Conservation (phyloP, 176 grass and related monocot genomes). For the Zizania latifolia region DNA sequence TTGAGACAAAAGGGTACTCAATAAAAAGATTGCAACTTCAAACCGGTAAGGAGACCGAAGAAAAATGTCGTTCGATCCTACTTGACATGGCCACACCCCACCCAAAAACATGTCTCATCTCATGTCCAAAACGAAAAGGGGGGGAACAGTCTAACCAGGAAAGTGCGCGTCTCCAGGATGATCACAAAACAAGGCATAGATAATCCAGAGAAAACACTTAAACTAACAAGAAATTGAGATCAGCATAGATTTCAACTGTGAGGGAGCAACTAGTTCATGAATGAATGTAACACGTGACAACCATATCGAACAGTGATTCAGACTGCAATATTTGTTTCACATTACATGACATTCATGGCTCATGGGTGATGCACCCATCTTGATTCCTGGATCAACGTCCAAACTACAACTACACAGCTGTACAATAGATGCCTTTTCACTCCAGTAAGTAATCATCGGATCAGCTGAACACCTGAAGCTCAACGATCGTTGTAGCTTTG, state of each 20-base stretch:
- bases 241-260: not conserved
- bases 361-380: not conserved
- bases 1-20: too few relatives aligned
- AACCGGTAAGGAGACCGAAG: not conserved
- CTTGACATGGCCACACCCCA: not conserved
- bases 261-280: not conserved
- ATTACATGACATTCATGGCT: not conserved
- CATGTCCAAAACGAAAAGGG: not conserved
- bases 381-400: not conserved
- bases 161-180: not conserved
- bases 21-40: not conserved
- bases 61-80: not conserved
- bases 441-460: not conserved
- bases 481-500: not conserved
- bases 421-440: slow-evolving; percentile 8
- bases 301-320: not conserved
- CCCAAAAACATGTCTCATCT: not conserved
- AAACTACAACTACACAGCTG: slow-evolving; percentile 5
- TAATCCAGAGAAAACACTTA: not conserved
- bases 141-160: not conserved
- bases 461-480: not conserved
- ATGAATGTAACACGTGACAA: not conserved
- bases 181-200: not conserved
- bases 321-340: not conserved
- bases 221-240: not conserved